These are phyloP conservation scores for Lumnitzera racemosa DNA, from an alignment of 345 rosid species.

Conservation along the genomic window DNA sequence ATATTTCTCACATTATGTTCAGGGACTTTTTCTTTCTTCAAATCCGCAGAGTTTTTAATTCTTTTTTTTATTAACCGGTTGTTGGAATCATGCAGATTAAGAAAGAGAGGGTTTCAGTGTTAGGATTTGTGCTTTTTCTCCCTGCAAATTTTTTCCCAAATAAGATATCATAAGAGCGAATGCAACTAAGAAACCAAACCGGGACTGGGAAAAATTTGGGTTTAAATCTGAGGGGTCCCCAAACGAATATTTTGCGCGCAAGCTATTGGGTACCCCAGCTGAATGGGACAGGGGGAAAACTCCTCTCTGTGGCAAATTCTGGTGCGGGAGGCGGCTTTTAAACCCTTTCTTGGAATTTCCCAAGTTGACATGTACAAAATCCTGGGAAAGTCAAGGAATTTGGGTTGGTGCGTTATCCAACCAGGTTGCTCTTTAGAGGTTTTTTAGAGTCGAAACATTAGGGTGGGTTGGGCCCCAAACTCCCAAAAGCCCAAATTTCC, in stretches of 20 bases:
- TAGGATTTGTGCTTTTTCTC: conserved; percentile 92
- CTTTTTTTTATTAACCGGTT: conserved; percentile 12
- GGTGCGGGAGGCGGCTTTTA: conserved; percentile 93
- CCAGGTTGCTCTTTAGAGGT: conserved; percentile 95
- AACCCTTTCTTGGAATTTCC: conserved; percentile 91
- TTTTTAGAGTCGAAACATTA: conserved; percentile 97
- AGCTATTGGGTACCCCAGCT: conserved; percentile 80
- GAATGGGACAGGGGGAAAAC: conserved; percentile 99
- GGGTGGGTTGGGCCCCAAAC: conserved; percentile 95
- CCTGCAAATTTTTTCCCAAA: conserved; percentile 90
- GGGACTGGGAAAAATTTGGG: conserved; percentile 69
- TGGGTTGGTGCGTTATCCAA: conserved; percentile 70
- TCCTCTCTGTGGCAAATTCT: conserved; percentile 94
- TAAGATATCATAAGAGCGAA: conserved; percentile 83
- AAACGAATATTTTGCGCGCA: conserved; percentile 96
- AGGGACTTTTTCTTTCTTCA: conserved; percentile 37
- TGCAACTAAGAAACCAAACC: conserved; percentile 90
- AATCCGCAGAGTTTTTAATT: conserved; percentile 2
- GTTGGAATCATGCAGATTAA: conserved; percentile 56
- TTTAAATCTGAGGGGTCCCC: conserved; percentile 89
- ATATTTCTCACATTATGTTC: conserved; percentile 50
- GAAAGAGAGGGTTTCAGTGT: conserved; percentile 71
- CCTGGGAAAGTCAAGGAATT: conserved; percentile 80
- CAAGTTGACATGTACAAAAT: conserved; percentile 82
- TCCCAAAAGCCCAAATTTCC: conserved; percentile 96